A percentile compares a stretch with the other conserved stretches of the same genome.
Conservation (phyloP, 2,329 filamentous ascomycete genomes). For the Diplodia sapinea region DNA sequence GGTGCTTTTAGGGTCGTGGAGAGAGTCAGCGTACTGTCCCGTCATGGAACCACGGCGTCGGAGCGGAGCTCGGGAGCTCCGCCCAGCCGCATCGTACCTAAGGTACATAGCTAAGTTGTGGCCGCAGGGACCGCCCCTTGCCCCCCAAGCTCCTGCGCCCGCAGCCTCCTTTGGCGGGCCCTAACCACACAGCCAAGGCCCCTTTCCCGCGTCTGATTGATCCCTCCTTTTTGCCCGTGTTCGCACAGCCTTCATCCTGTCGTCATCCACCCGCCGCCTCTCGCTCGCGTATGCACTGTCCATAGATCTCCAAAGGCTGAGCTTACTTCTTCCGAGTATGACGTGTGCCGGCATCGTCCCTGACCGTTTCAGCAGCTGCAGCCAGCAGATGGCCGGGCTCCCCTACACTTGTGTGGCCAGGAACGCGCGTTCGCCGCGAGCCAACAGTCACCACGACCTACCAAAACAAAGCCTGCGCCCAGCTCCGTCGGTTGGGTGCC, state of each 20-base stretch:
- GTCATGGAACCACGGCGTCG: not conserved
- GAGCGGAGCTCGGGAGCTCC: too few relatives aligned
- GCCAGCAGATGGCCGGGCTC: not conserved
- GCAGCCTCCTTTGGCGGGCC: not conserved
- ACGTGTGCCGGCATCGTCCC: slow-evolving; percentile 28
- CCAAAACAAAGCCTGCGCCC: slow-evolving; percentile 3
- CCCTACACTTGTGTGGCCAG: not conserved
- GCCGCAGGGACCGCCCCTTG: slow-evolving; percentile 7
- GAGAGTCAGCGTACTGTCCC: not conserved
- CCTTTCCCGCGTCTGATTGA: not conserved
- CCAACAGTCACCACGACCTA: slow-evolving; percentile 5
- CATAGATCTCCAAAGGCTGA: slow-evolving; percentile 17
- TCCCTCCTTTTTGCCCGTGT: slow-evolving; percentile 11
- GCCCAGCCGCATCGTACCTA: too few relatives aligned
- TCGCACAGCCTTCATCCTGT: not conserved
- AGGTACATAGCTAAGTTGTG: slow-evolving; percentile 6
- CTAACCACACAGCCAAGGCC: too few relatives aligned
- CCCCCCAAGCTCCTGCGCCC: not conserved
- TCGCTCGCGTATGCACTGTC: slow-evolving; percentile 25
- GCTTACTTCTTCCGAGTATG: not conserved
- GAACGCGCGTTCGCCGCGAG: slow-evolving; percentile 23
- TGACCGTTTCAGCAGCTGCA: slow-evolving; percentile 19
- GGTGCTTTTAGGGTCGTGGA: not conserved
- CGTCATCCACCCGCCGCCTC: slow-evolving; percentile 8
- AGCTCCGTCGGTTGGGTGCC: not conserved